A percentile compares a stretch with the other conserved stretches of the same genome.
phyloP scores from a whole-genome alignment of 75 land plant species.

The Pinus albicaulis region DNA sequence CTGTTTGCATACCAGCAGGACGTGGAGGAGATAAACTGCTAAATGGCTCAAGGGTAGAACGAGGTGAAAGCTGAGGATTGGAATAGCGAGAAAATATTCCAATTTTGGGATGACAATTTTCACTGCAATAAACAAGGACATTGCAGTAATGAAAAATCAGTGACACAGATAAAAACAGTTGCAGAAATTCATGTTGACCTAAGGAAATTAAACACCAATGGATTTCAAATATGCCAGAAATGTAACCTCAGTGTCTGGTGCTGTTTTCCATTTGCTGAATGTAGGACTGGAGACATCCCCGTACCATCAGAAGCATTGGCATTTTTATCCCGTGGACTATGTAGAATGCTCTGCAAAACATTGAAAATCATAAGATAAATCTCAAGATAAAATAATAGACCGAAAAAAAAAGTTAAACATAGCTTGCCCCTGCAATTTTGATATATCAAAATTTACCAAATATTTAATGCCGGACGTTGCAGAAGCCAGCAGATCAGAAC shows the following conservation, averaged over 20 bases:
- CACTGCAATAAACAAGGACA: conserved; percentile 29
- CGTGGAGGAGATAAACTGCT: conserved; percentile 29
- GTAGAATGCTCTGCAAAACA: not conserved
- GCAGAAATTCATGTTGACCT: not conserved
- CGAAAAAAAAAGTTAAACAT: not conserved
- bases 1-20: not conserved
- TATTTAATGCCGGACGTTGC: not conserved
- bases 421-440: conserved; percentile 15
- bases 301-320: not conserved
- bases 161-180: not conserved
- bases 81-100: conserved; percentile 30
- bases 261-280: conserved; percentile 1
- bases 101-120: conserved; percentile 18
- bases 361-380: not conserved
- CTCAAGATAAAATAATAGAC: not conserved
- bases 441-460: conserved; percentile 12
- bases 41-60: conserved; percentile 32
- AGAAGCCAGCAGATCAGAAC: conserved; percentile 8
- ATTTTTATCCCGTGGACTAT: not conserved
- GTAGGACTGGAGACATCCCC: not conserved
- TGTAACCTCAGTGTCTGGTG: conserved; percentile 2
- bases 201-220: conserved; percentile 12
- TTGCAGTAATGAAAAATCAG: conserved; percentile 13
- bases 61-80: conserved; percentile 27
- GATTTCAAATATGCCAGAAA: conserved; percentile 4